These are phyloP conservation scores for Przewalskia tangutica DNA, from an alignment of 257 asterid species.

Conservation along the genomic window DNA sequence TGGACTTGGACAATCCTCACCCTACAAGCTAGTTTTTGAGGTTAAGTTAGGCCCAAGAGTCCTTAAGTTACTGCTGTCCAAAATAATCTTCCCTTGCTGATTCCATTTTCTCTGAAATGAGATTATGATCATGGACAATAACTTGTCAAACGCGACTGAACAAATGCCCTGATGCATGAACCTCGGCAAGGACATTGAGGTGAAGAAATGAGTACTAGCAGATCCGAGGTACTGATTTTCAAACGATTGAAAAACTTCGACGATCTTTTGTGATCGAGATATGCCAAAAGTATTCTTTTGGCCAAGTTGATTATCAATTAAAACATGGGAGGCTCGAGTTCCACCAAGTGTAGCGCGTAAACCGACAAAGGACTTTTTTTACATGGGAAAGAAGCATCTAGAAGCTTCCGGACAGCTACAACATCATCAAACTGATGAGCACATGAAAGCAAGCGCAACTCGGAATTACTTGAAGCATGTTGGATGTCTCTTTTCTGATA, in stretches of 20 bases:
- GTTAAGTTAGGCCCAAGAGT: too few species aligned
- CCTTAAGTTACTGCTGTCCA: constrained; percentile 37
- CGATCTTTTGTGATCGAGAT: constrained; percentile 16
- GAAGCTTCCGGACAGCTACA: constrained; percentile 13
- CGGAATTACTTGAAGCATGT: constrained; percentile 16
- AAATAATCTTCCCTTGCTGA: constrained; percentile 18
- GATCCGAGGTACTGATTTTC: constrained; percentile 15
- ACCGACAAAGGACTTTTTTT: constrained; percentile 24
- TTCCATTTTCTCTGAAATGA: constrained; percentile 38
- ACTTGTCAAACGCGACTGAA: constrained; percentile 29
- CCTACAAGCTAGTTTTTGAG: too few species aligned
- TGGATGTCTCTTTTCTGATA: constrained; percentile 34
- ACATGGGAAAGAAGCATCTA: constrained; percentile 22
- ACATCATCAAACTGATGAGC: constrained; percentile 24
- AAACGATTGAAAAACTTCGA: constrained; percentile 11
- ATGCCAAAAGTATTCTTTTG: constrained; percentile 16
- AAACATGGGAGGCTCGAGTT: constrained; percentile 32
- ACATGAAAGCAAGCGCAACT: constrained; percentile 24
- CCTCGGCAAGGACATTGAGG: constrained; percentile 25
- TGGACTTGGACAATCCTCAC: too few species aligned
- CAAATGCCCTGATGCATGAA: constrained; percentile 37
- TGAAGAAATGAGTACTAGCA: constrained; percentile 20
- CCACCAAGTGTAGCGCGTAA: constrained; percentile 21
- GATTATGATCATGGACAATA: constrained; percentile 27
- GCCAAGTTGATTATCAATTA: constrained; percentile 27